These are phyloP conservation scores for Prunus yedoensis DNA, from an alignment of 331 rosid species.

Conservation along the genomic window DNA sequence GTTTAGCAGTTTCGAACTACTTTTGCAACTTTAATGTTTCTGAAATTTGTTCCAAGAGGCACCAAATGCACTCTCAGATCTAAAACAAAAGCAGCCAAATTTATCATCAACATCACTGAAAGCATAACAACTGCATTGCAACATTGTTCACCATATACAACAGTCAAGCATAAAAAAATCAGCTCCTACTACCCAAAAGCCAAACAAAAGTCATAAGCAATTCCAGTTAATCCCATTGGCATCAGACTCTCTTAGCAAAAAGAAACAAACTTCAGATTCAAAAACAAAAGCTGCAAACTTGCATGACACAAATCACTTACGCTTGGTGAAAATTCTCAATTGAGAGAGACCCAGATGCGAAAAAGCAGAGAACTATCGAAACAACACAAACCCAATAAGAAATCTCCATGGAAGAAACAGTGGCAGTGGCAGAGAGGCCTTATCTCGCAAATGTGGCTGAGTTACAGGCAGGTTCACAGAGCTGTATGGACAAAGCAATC, in stretches of 20 bases:
- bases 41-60: neutral
- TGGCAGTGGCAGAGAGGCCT: conserved; percentile 4
- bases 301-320: conserved; percentile 45
- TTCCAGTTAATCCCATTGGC: conserved; percentile 9
- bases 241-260: neutral
- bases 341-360: conserved; percentile 47
- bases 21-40: neutral
- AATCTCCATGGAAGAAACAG: conserved; percentile 33
- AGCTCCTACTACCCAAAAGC: neutral
- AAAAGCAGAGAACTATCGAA: conserved; percentile 34
- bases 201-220: neutral
- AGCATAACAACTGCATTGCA: neutral
- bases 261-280: conserved; percentile 7
- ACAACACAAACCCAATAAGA: conserved; percentile 34
- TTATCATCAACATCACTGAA: conserved; percentile 16
- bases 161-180: conserved; percentile 5
- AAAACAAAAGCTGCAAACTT: neutral
- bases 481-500: conserved; percentile 22
- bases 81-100: conserved; percentile 8
- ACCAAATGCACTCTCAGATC: conserved; percentile 8
- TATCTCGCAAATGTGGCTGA: conserved; percentile 32
- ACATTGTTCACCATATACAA: conserved; percentile 4
- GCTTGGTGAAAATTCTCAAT: conserved; percentile 62
- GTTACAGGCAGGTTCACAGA: neutral
- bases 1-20: neutral